Conservation (phyloP, 257 asterid species). For the Solanum infundibuliforme region DNA sequence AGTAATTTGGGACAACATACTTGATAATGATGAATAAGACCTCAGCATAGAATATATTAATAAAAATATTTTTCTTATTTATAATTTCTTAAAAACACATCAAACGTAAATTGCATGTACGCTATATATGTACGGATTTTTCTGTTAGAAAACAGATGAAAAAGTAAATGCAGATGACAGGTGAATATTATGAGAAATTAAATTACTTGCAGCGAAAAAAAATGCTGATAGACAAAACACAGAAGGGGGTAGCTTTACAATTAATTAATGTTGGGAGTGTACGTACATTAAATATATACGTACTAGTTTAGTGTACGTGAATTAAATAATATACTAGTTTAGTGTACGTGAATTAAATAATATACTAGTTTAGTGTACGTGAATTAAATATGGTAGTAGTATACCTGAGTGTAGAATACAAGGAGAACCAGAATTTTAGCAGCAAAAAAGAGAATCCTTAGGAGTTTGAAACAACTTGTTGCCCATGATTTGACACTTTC, state of each 20-base stretch:
- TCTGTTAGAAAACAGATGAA: neutral
- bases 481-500: constrained; percentile 54
- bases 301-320: neutral
- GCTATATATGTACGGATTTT: neutral
- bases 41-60: no score
- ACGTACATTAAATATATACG: neutral
- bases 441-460: constrained; percentile 31
- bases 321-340: neutral
- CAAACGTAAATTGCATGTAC: neutral
- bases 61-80: neutral
- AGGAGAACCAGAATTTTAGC: constrained; percentile 38
- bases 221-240: neutral
- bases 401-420: constrained; percentile 56
- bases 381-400: neutral
- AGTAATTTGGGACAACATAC: neutral
- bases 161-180: neutral
- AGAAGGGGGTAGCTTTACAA: neutral
- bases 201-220: neutral
- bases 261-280: neutral
- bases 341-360: neutral
- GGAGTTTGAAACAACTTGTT: constrained; percentile 25
- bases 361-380: neutral
- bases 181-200: neutral
- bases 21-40: neutral
- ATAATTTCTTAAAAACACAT: neutral